Conservation (phyloP, 2,329 filamentous ascomycete genomes). For the Hansfordia pulvinata region DNA sequence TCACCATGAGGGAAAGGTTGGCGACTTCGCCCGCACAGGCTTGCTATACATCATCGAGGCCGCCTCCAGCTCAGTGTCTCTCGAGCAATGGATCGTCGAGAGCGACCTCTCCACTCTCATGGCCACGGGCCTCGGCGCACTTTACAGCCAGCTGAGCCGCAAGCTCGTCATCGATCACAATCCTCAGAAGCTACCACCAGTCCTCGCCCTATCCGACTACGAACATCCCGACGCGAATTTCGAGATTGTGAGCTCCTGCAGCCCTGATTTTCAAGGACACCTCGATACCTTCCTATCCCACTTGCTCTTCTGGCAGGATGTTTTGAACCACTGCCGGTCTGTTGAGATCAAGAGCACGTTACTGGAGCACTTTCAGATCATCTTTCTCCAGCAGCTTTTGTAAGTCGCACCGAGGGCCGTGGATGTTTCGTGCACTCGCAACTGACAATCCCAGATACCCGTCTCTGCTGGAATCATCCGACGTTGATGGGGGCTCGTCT, state of each 20-base stretch:
- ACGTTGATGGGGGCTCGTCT: slow-evolving; percentile 91
- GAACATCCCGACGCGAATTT: slow-evolving; percentile 55
- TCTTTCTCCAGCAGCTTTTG: slow-evolving; percentile 90
- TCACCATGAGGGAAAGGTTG: slow-evolving; percentile 85
- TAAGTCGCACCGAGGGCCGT: slow-evolving; percentile 34
- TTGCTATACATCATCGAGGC: slow-evolving; percentile 92
- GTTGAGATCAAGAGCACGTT: slow-evolving; percentile 84
- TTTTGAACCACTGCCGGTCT: slow-evolving; percentile 88
- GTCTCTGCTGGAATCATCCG: slow-evolving; percentile 88
- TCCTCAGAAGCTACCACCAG: slow-evolving; percentile 63
- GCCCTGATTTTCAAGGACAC: slow-evolving; percentile 67
- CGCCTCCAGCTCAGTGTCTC: slow-evolving; percentile 63
- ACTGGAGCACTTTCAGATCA: slow-evolving; percentile 90
- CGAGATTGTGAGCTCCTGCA: slow-evolving; percentile 62
- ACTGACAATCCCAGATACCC: slow-evolving; percentile 53
- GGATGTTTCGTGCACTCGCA: too few species aligned
- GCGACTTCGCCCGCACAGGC: slow-evolving; percentile 90
- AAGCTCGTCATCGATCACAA: slow-evolving; percentile 73
- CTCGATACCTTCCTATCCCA: slow-evolving; percentile 91
- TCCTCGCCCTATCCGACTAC: slow-evolving; percentile 84
- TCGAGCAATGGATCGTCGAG: slow-evolving; percentile 95
- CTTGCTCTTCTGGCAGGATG: slow-evolving; percentile 95
- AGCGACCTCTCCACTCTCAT: slow-evolving; percentile 93
- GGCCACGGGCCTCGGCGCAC: slow-evolving; percentile 82
- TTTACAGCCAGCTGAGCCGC: slow-evolving; percentile 53